Percentiles rank a stretch among this genome's conserved stretches.
These are phyloP conservation scores for Cladosporium sp. DNA, from an alignment of 2,329 filamentous ascomycete genomes.

Conservation along the genomic window DNA sequence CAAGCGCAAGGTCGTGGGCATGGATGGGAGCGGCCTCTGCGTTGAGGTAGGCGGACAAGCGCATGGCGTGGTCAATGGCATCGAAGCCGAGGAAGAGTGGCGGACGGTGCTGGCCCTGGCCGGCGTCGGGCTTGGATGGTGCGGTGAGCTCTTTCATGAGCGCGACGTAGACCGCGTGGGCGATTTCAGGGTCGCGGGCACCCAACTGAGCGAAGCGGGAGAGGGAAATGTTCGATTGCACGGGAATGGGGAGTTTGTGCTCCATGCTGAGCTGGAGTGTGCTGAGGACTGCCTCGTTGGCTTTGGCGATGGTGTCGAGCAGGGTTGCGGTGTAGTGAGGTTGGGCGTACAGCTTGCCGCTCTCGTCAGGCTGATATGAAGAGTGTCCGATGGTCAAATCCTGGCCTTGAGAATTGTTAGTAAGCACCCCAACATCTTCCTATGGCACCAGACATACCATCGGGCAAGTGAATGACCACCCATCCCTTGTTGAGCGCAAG, in stretches of 20 bases:
- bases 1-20: slow-evolving; percentile 74
- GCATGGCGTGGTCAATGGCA: slow-evolving; percentile 77
- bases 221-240: slow-evolving; percentile 59
- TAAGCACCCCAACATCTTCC: background rate
- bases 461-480: slow-evolving; percentile 85
- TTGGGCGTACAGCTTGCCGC: slow-evolving; percentile 64
- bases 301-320: slow-evolving; percentile 66
- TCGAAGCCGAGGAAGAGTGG: slow-evolving; percentile 74
- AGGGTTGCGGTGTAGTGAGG: slow-evolving; percentile 71
- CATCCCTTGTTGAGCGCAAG: slow-evolving; percentile 79
- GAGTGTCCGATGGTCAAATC: slow-evolving; percentile 78
- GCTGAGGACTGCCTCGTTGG: slow-evolving; percentile 65
- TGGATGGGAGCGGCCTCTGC: slow-evolving; percentile 72
- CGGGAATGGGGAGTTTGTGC: slow-evolving; percentile 56
- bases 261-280: slow-evolving; percentile 47
- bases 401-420: slow-evolving; percentile 53
- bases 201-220: slow-evolving; percentile 64
- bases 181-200: slow-evolving; percentile 68
- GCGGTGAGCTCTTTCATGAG: slow-evolving; percentile 74
- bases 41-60: slow-evolving; percentile 68
- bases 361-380: slow-evolving; percentile 65
- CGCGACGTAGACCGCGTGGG: slow-evolving; percentile 76
- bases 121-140: slow-evolving; percentile 34
- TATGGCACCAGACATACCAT: slow-evolving; percentile 56
- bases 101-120: slow-evolving; percentile 46